Conservation (phyloP, 768 basidiomycete genomes). For the Podaxis sp. region DNA sequence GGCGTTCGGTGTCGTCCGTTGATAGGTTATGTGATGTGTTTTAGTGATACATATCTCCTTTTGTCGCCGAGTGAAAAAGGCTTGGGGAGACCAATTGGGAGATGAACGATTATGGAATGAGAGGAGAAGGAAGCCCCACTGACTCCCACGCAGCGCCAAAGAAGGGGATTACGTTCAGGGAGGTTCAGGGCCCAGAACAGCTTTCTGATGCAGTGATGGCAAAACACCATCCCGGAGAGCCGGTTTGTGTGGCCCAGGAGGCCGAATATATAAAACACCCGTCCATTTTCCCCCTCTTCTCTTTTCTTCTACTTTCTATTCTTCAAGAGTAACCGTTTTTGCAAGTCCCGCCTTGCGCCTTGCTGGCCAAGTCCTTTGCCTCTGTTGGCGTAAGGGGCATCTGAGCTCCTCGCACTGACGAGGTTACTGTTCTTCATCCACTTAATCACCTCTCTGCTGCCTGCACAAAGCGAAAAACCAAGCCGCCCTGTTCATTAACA, state of each 20-base stretch:
- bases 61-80: not conserved
- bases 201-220: slow-evolving; percentile 3
- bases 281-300: not conserved
- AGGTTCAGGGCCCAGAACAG: not conserved
- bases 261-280: not conserved
- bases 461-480: not conserved
- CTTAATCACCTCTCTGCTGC: not conserved
- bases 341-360: slow-evolving; percentile 14
- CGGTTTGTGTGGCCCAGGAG: not conserved
- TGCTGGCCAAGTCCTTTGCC: slow-evolving; percentile 15
- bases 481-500: not conserved
- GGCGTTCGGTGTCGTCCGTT: not conserved
- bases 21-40: not conserved
- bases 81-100: not conserved
- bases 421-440: not conserved
- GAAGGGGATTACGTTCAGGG: slow-evolving; percentile 1
- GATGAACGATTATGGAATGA: not conserved
- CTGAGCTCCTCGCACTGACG: slow-evolving; percentile 11
- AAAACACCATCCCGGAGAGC: not conserved
- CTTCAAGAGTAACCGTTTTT: not conserved
- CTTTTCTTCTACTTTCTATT: not conserved
- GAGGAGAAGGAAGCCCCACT: not conserved
- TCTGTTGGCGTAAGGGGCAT: slow-evolving; percentile 11
- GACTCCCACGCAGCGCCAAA: not conserved
- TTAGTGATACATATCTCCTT: not conserved